Base-by-base conservation (phyloP, 257 asterid genomes). In the Fraxinus quadrangulata region DNA sequence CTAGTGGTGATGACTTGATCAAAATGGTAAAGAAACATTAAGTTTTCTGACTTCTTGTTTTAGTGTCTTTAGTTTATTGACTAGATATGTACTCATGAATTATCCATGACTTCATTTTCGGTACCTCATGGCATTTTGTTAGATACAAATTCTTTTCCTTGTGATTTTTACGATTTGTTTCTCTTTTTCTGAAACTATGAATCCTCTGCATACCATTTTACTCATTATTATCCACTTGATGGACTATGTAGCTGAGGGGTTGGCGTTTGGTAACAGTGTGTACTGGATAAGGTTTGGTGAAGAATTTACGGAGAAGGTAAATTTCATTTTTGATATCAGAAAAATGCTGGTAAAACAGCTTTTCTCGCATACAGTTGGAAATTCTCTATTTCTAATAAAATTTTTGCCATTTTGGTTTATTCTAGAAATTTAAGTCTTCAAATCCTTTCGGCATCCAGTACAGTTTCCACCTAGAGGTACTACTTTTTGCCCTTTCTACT, bases 391-490 rank as follows among this genome's bases (percentile, higher is more conserved):
- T 59, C 49, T 61, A 30, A 47, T 71, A 45, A 63, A 2, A 36
- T 47, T 68, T 40, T 74, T 63, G 39, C 76, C 34, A 34, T 79
- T 56, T 82, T 84, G 70, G 49, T 37, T 39, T 78, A 24, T 78
- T 84, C 31, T 90, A 93, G 99, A 96, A 94, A 89, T 93, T 96
- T 59, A 90, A 83, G 80, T 86, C 97, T 74, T 89, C 97, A 54
- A 87, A 85, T 78, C 99, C 99, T 39, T 96, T 92, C 67, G 99
- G 99, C 81, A 92, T 96, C 87, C 85, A 92, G 78, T 96, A 96
- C 92, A 89, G 85, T 81, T 96, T 96, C 85, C 99, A 93, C 78
- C 88, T 96, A 11, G 97, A 96, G 99, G 98, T 93, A 82, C 69
- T 37, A 21, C 12, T 34, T 73, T 68, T 56, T 24, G 11, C 23